A percentile compares a stretch with the other conserved stretches of the same genome.
These are phyloP conservation scores for Fereydounia khargensis DNA, from an alignment of 1,284 basidiomycete species.

Conservation along the genomic window DNA sequence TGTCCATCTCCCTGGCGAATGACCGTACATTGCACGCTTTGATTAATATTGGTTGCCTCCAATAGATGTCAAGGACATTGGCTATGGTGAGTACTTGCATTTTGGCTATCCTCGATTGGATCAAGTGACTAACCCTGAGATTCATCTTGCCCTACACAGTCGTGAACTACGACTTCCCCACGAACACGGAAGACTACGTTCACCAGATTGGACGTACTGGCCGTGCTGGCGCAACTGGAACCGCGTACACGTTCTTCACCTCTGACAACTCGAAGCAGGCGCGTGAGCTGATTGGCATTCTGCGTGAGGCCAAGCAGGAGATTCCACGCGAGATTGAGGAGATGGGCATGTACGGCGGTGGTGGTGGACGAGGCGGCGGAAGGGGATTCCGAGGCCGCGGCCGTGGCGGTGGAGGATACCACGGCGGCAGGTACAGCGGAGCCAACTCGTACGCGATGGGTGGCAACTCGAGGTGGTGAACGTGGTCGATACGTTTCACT, in stretches of 20 bases:
- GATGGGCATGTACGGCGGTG: constrained; percentile 76
- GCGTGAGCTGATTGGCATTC: constrained; percentile 82
- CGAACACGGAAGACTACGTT: constrained; percentile 91
- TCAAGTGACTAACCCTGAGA: neutral
- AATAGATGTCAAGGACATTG: constrained; percentile 89
- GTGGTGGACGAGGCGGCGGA: constrained; percentile 49
- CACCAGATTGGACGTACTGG: constrained; percentile 80
- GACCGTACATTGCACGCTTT: too few species aligned
- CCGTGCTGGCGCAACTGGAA: constrained; percentile 72
- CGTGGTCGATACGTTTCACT: too few species aligned
- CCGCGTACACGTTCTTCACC: constrained; percentile 88
- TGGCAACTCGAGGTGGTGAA: constrained; percentile 42
- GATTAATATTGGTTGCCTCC: too few species aligned
- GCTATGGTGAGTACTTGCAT: constrained; percentile 71
- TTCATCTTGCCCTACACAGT: constrained; percentile 27
- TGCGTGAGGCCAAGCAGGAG: constrained; percentile 83
- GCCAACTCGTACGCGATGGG: constrained; percentile 45
- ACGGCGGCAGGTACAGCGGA: constrained; percentile 32
- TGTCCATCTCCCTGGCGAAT: neutral
- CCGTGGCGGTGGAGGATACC: constrained; percentile 33
- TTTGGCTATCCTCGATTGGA: neutral
- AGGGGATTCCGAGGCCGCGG: constrained; percentile 38
- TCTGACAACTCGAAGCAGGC: constrained; percentile 86
- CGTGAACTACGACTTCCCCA: constrained; percentile 89
- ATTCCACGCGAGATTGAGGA: constrained; percentile 87